Conservation (phyloP, 1,284 basidiomycete species). For the Heterobasidion annosum region DNA sequence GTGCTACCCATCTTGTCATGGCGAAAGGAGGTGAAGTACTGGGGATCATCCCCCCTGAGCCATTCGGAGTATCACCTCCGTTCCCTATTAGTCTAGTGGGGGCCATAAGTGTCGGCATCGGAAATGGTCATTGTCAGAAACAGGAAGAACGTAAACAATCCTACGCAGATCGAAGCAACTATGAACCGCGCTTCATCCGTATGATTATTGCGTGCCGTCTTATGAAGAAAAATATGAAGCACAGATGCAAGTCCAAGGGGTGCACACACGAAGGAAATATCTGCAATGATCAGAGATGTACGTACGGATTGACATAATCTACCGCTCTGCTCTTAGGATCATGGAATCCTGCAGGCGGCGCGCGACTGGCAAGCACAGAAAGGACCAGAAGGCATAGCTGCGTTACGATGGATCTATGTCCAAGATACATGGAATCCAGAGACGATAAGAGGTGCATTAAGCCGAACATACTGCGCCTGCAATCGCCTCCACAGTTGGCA, state of each 20-base stretch:
- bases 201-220: no score
- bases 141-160: no score
- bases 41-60: constrained; percentile 62
- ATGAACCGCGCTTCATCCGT: no score
- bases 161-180: no score
- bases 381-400: constrained; percentile 7
- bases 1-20: constrained; percentile 76
- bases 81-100: constrained; percentile 56
- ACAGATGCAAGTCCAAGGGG: no score
- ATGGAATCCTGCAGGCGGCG: constrained; percentile 8
- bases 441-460: not conserved
- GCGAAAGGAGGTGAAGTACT: constrained; percentile 73
- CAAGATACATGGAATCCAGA: constrained; percentile 1
- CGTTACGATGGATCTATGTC: not conserved
- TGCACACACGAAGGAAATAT: no score
- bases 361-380: constrained; percentile 6
- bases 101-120: no score
- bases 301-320: constrained; percentile 48
- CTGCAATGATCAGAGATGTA: not conserved
- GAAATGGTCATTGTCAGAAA: no score
- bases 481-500: no score
- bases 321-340: constrained; percentile 32
- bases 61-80: constrained; percentile 60
- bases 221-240: no score
- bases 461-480: not conserved